Evolutionary conservation across 208 protist species (phyloP), one percentile per base, ranked within the genome.

Genomic region (Hexamita inflata): DNA sequence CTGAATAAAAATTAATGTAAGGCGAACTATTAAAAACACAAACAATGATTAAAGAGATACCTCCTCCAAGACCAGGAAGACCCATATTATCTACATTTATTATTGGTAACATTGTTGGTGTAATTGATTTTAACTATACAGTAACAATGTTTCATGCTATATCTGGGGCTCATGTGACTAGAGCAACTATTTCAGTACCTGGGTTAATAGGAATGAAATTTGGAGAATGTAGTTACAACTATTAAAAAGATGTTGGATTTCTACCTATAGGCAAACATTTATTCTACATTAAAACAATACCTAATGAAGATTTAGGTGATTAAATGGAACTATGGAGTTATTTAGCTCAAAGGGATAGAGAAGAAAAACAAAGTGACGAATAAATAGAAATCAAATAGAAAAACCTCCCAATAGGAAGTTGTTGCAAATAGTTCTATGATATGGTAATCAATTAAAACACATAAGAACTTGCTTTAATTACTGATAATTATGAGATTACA

Each of bases 81-180:
- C 64, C 64, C 7, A 70, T 70, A 30, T 19, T 70, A 32, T 15
- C 64, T n/a, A 45, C 64, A 38, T 70, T 70, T n/a, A 4, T 19
- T 24, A 42, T 70, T 4, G 64, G 64, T n/a, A 70, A 70, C n/a
- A 45, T 70, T 49, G n/a, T 70, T 70, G 64, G 64, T 11, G 64
- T 70, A 30, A n/a, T 70, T 49, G 64, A 70, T 38, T 34, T 45
- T 38, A n/a, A 40, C 15, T 42, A 70, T 38, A 45, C n/a, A 4
- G 40, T 70, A n/a, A 70, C 64, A 15, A 15, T 70, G 9, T 32
- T 70, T n/a, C 64, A 70, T 70, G 64, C 64, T 32, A 35, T 49
- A n/a, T 42, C 64, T n/a, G 64, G 64, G 4, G 64, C 64, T 9
- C 64, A 70, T 38, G 9, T 70, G 11, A 70, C 64, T 15, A n/a